Evolutionary conservation across 345 rosid genomes (phyloP).

Genomic region (Populus tremula): DNA sequence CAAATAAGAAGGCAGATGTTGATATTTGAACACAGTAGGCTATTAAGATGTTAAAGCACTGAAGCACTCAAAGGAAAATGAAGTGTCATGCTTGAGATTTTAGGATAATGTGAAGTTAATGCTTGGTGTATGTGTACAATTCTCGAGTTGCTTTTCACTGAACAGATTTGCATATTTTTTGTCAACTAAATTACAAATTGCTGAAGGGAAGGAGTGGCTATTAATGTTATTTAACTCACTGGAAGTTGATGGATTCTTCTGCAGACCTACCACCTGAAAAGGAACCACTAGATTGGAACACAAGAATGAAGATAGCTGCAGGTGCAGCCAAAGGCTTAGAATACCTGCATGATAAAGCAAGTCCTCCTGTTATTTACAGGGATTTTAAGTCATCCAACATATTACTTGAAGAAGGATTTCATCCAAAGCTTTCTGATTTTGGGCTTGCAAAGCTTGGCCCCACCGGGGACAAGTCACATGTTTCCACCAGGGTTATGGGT

Average conservation of each 20-base stretch:
- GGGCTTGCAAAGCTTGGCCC: constrained; percentile 99
- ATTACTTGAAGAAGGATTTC: constrained; percentile 81
- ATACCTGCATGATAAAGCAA: constrained; percentile 86
- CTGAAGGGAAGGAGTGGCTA: neutral
- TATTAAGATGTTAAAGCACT: neutral
- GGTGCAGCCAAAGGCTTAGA: constrained; percentile 98
- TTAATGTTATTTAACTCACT: neutral
- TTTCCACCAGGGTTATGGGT: constrained; percentile 99
- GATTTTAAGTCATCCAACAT: constrained; percentile 98
- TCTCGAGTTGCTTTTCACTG: neutral
- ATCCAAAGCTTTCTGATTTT: constrained; percentile 94
- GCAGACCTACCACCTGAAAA: constrained; percentile 88
- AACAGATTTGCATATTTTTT: neutral
- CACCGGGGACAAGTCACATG: constrained; percentile 94
- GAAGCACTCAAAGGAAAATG: neutral
- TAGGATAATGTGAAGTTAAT: neutral
- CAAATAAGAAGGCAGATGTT: neutral
- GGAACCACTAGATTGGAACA: constrained; percentile 93
- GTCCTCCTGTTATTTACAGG: constrained; percentile 93
- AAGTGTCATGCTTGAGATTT: neutral
- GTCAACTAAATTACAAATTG: neutral
- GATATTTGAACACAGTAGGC: neutral
- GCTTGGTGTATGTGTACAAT: constrained; percentile 1
- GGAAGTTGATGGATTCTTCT: constrained; percentile 2
- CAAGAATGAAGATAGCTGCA: constrained; percentile 95